Percentiles rank a stretch among this genome's conserved stretches.
Evolutionary conservation across 2,329 filamentous ascomycete species (phyloP).

Genomic region (Hypoxylon sp.): DNA sequence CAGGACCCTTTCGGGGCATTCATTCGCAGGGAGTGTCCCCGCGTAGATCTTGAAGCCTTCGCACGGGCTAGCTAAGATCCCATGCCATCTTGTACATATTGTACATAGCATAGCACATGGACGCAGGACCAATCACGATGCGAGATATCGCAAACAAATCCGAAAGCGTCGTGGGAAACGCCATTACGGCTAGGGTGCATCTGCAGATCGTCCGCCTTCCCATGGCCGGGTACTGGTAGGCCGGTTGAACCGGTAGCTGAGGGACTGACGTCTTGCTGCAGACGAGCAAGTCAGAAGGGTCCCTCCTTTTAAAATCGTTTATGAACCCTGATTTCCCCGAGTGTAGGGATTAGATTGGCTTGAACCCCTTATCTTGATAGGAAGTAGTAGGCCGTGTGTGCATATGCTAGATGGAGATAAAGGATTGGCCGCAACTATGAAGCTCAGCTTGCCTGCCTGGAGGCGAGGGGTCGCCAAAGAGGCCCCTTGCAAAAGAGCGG

Average conservation of each 20-base stretch:
- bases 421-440: conserved; percentile 24
- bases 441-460: conserved; percentile 21
- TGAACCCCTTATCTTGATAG: conserved; percentile 38
- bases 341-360: conserved; percentile 27
- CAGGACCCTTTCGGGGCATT: conserved; percentile 38
- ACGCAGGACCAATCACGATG: conserved; percentile 30
- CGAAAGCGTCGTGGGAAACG: conserved; percentile 36
- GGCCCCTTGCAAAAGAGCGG: conserved; percentile 10
- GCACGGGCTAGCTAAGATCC: conserved; percentile 32
- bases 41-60: conserved; percentile 41
- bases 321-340: conserved; percentile 27
- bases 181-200: conserved; percentile 30
- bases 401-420: conserved; percentile 40
- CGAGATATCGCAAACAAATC: conserved; percentile 35
- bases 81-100: conserved; percentile 38
- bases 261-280: conserved; percentile 41
- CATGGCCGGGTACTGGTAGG: conserved; percentile 34
- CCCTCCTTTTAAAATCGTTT: conserved; percentile 14
- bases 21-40: conserved; percentile 38
- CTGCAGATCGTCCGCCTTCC: conserved; percentile 37
- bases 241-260: conserved; percentile 30
- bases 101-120: no score
- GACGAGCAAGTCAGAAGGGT: conserved; percentile 17
- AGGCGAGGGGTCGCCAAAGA: conserved; percentile 4
- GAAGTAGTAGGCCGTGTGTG: conserved; percentile 33